Evolutionary conservation across 78 protist genomes (phyloP).

Genomic region (Creolimax fragrantissima): DNA sequence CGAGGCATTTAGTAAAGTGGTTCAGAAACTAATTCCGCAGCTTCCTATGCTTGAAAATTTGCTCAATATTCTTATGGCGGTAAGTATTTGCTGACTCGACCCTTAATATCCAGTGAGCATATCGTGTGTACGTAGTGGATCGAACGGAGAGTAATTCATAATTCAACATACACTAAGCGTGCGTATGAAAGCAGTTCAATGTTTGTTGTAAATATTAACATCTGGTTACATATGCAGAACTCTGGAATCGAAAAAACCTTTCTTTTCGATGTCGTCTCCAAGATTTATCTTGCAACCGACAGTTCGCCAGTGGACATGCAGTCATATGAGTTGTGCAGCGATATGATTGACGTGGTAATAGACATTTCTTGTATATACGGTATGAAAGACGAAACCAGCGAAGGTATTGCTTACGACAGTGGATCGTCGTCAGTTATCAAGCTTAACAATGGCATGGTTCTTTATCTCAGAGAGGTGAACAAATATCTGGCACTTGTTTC

Average conservation of each 20-base stretch:
- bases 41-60: conserved; percentile 80
- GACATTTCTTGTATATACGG: conserved; percentile 89
- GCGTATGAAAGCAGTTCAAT: too few relatives aligned
- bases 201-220: too few relatives aligned
- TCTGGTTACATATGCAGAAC: conserved; percentile 33
- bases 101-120: background rate
- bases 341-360: conserved; percentile 90
- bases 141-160: too few relatives aligned
- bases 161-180: too few relatives aligned
- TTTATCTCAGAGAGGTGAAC: conserved; percentile 73
- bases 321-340: conserved; percentile 83
- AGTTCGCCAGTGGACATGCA: conserved; percentile 83
- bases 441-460: conserved; percentile 61
- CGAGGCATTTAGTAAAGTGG: conserved; percentile 89
- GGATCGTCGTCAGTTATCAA: conserved; percentile 58
- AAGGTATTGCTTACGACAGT: conserved; percentile 50
- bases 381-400: conserved; percentile 39
- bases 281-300: conserved; percentile 93
- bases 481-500: conserved; percentile 81
- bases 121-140: background rate
- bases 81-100: conserved; percentile 29
- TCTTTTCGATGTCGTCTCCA: conserved; percentile 82
- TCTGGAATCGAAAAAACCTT: conserved; percentile 90
- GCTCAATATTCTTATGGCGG: conserved; percentile 74
- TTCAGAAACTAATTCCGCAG: conserved; percentile 90